These are phyloP conservation scores for Gryganskiella cystojenkinii DNA, from an alignment of 192 early-diverging fungal genomes.

Conservation along the genomic window DNA sequence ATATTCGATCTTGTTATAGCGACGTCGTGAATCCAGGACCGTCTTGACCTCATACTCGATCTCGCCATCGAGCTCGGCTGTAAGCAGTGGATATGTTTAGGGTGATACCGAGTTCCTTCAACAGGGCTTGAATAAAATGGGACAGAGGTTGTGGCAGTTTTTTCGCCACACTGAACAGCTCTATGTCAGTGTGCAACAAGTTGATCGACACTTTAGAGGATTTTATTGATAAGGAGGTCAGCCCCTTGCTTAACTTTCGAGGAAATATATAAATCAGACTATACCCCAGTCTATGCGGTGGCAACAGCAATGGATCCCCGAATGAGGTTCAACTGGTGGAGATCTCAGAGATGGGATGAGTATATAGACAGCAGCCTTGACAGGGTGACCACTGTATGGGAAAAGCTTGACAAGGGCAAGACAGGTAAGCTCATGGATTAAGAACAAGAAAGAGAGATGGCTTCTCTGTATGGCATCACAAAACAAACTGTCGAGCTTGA, in stretches of 20 bases:
- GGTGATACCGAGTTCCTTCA: too few relatives aligned
- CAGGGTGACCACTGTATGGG: background rate
- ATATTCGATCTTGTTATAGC: too few relatives aligned
- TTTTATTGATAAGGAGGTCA: constrained; percentile 1
- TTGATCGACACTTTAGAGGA: constrained; percentile 22
- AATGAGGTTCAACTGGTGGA: constrained; percentile 31
- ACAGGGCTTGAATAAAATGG: too few relatives aligned
- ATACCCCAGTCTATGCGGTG: constrained; percentile 27
- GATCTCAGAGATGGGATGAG: constrained; percentile 6
- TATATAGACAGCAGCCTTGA: background rate
- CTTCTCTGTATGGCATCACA: constrained; percentile 10
- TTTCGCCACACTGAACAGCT: constrained; percentile 24
- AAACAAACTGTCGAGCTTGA: constrained; percentile 13
- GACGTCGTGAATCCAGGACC: too few relatives aligned
- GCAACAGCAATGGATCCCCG: constrained; percentile 35
- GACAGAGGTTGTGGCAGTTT: constrained; percentile 17
- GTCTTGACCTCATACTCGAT: too few relatives aligned
- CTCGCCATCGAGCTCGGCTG: too few relatives aligned
- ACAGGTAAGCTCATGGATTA: background rate
- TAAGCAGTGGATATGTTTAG: too few relatives aligned
- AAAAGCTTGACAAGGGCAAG: constrained; percentile 7
- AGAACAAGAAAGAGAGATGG: constrained; percentile 9
- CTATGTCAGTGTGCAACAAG: constrained; percentile 28
- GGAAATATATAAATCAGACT: constrained; percentile 26
- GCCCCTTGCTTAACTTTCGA: constrained; percentile 10